Evolutionary conservation across 2,329 filamentous ascomycete genomes (phyloP), one percentile per base, ranked within the genome.

Genomic region (Curvularia verruculosa): DNA sequence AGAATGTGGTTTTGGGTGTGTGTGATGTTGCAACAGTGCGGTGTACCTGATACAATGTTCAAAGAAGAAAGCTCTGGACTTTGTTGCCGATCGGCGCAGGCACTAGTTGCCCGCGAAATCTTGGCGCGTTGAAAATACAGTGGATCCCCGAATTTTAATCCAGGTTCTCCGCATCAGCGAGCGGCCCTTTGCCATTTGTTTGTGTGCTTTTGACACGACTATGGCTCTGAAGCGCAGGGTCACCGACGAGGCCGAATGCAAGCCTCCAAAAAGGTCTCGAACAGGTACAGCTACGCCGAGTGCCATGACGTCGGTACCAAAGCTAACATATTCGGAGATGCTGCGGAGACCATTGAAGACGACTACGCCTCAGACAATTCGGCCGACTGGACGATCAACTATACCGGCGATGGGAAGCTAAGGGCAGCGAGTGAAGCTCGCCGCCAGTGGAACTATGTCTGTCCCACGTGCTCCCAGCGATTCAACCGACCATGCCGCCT

Each of bases 401-500:
- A 68, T 59, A 75, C 69, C 24, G 67, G 72, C 24, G 68, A 63
- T 48, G 72, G 72, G 15, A 59, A 58, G 1, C 60, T 56, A 29
- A 63, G 72, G 51, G 72, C 72, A 26, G 62, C 67, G 5, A 73
- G 71, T 50, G 73, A 75, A 63, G 70, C 71, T 9, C 87, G 85
- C 59, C 40, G 90, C 86, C 72, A 82, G 56, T 96, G 96, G 80
- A 92, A 86, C 5, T 88, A 92, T 62, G 80, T 81, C 52, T 97
- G 94, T 77, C 87, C 89, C 0, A 88, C 83, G 61, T 98, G 94
- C 73, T 78, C 80, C 56, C 96, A 96, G 78, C 87, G 88, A 6
- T 98, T 95, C 81, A 96, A 96, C 75, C 88, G 94, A 3, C 92
- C 92, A 0, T 89, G 89, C 31, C 87, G 91, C 26, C 83, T 97